A percentile compares a stretch with the other conserved stretches of the same genome.
These are phyloP conservation scores for Sporothrix pseudoabietina DNA, from an alignment of 2,329 filamentous ascomycete genomes.

Conservation along the genomic window DNA sequence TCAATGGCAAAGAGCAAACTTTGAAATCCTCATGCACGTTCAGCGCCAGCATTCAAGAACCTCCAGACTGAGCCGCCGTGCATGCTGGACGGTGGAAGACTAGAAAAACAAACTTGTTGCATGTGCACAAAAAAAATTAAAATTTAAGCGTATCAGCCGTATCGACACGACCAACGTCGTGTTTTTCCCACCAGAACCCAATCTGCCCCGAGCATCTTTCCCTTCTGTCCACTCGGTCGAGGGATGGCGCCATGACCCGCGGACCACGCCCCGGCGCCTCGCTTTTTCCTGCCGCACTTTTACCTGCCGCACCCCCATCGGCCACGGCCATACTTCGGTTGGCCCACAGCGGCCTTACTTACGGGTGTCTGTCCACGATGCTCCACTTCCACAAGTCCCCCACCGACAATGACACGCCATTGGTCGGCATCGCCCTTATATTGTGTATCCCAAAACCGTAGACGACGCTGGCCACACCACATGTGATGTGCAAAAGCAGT, in stretches of 20 bases:
- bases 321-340: constrained; percentile 21
- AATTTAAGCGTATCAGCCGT: too few relatives aligned
- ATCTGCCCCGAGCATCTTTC: background rate
- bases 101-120: background rate
- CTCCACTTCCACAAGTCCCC: background rate
- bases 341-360: background rate
- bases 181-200: background rate
- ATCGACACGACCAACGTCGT: background rate
- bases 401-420: background rate
- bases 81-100: background rate
- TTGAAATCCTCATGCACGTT: too few relatives aligned
- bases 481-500: background rate
- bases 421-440: background rate
- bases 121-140: too few relatives aligned
- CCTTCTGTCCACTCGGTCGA: background rate
- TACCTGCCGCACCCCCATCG: background rate
- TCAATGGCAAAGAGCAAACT: too few relatives aligned
- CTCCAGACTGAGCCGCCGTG: too few relatives aligned
- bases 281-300: background rate
- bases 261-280: background rate
- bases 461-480: background rate
- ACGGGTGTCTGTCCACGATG: background rate
- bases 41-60: too few relatives aligned
- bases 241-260: background rate
- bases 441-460: background rate